Conservation (phyloP, 139 green algal genomes). For the Volvox africanus region DNA sequence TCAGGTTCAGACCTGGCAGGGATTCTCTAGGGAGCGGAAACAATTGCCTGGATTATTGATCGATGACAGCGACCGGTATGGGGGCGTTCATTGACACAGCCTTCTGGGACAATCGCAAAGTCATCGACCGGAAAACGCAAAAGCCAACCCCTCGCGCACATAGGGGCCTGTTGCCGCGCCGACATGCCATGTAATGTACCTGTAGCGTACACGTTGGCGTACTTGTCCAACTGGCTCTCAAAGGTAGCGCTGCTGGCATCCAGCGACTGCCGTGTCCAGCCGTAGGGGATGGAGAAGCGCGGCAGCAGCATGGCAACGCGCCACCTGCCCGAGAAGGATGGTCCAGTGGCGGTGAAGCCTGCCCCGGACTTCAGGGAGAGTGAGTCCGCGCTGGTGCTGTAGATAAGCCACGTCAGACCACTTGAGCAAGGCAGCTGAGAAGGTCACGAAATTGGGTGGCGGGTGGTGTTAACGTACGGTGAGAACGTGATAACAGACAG, state of each 20-base stretch:
- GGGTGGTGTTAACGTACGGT: background rate
- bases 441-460: background rate
- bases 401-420: constrained; percentile 14
- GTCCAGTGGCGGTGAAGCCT: background rate
- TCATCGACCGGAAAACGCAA: too few species aligned
- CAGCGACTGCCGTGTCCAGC: constrained; percentile 5
- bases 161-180: background rate
- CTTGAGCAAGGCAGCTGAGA: background rate
- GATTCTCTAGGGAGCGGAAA: too few species aligned
- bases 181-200: background rate
- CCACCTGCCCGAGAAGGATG: background rate
- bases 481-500: too few species aligned
- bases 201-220: background rate
- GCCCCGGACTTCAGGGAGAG: background rate
- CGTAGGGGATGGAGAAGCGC: constrained; percentile 26
- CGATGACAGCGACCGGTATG: too few species aligned
- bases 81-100: too few species aligned
- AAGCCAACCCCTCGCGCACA: background rate
- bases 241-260: background rate
- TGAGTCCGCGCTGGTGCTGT: background rate
- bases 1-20: too few species aligned
- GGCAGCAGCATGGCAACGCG: background rate
- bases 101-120: too few species aligned
- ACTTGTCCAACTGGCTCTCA: background rate
- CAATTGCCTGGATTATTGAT: too few species aligned